A percentile compares a stretch with the other conserved stretches of the same genome.
Evolutionary conservation across 352 stramenopile genomes (phyloP).

Genomic region (Pythium volutum): DNA sequence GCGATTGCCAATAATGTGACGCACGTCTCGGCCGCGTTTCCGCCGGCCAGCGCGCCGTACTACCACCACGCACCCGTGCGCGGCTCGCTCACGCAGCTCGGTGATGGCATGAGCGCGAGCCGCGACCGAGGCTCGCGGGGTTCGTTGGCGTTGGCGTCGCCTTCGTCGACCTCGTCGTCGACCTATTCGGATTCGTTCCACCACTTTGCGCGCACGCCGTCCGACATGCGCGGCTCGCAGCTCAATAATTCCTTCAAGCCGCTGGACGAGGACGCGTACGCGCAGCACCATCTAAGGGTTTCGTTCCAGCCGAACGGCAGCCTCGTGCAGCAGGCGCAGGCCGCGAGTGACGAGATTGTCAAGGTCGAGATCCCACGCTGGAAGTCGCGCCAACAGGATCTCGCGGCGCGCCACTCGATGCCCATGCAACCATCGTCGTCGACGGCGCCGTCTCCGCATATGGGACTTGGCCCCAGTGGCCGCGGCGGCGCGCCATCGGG

Average conservation of each 20-base stretch:
- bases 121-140: conserved; percentile 16
- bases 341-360: conserved; percentile 50
- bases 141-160: conserved; percentile 17
- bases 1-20: conserved; percentile 18
- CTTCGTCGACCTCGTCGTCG: conserved; percentile 23
- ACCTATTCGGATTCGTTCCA: conserved; percentile 27
- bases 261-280: conserved; percentile 14
- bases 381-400: conserved; percentile 53
- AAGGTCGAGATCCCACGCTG: conserved; percentile 75
- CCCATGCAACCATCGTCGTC: background rate
- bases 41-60: conserved; percentile 26
- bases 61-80: conserved; percentile 25
- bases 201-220: conserved; percentile 19
- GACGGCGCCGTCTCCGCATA: background rate
- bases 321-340: conserved; percentile 17
- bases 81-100: conserved; percentile 21
- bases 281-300: conserved; percentile 32
- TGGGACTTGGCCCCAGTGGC: conserved; percentile 9
- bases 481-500: conserved; percentile 11
- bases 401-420: conserved; percentile 12
- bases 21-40: conserved; percentile 27
- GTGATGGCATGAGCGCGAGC: conserved; percentile 9
- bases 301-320: conserved; percentile 26
- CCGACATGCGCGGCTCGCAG: conserved; percentile 21
- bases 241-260: conserved; percentile 10